phyloP scores from a whole-genome alignment of 257 asterid species.

The Paraleonurus japonicus region DNA sequence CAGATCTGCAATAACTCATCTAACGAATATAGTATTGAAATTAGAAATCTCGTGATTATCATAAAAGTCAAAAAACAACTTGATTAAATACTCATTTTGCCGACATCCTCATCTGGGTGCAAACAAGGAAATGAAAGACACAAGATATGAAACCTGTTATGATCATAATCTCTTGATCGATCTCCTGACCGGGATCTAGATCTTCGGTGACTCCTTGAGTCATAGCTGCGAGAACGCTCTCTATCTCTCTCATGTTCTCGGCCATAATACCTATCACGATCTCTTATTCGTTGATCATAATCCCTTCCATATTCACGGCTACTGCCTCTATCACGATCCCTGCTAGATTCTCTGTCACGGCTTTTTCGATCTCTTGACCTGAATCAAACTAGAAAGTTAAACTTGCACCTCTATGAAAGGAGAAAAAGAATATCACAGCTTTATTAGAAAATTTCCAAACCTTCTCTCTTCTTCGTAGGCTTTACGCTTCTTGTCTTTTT shows the following conservation, averaged over 20 bases:
- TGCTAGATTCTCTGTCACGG: constrained; percentile 69
- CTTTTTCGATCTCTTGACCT: constrained; percentile 75
- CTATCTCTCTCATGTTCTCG: constrained; percentile 68
- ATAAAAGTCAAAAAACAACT: neutral
- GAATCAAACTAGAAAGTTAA: constrained; percentile 17
- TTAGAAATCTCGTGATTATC: neutral
- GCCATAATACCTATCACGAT: constrained; percentile 53
- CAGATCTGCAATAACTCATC: neutral
- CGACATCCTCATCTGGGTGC: neutral
- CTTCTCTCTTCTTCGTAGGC: constrained; percentile 82
- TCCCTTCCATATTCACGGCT: constrained; percentile 38
- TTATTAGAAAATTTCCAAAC: constrained; percentile 30
- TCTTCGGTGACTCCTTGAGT: constrained; percentile 73
- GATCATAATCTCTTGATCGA: constrained; percentile 87
- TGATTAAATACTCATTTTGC: neutral
- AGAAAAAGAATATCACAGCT: neutral
- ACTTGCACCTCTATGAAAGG: constrained; percentile 12
- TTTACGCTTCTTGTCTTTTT: constrained; percentile 68
- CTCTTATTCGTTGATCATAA: constrained; percentile 61
- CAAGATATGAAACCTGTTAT: constrained; percentile 56
- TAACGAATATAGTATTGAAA: neutral
- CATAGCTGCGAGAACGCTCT: constrained; percentile 66
- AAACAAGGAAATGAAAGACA: neutral
- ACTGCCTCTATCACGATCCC: constrained; percentile 63
- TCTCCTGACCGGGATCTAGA: constrained; percentile 88